phyloP scores from a whole-genome alignment of 1,139 yeast species.

The Nakaseomyces kungkrabaensis region DNA sequence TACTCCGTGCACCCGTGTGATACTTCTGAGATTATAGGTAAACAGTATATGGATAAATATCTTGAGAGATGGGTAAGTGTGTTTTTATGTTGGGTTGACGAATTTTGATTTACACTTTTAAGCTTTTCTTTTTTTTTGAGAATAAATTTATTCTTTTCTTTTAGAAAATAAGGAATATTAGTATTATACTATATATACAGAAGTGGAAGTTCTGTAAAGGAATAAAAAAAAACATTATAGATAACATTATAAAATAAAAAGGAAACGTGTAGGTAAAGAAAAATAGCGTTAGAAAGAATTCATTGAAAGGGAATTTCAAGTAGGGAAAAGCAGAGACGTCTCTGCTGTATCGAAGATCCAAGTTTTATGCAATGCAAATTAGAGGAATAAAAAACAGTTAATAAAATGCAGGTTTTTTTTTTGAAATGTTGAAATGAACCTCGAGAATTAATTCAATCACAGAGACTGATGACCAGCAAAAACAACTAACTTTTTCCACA shows the following conservation, averaged over 20 bases:
- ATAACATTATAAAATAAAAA: background rate
- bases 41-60: background rate
- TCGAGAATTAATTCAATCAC: no score
- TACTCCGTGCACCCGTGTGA: slow-evolving; percentile 25
- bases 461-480: no score
- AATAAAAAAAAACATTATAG: background rate
- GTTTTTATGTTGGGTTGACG: background rate
- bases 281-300: no score
- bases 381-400: background rate
- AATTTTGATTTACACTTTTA: background rate
- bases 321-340: no score
- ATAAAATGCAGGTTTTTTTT: no score
- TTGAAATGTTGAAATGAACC: no score
- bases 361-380: background rate
- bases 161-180: background rate
- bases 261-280: no score
- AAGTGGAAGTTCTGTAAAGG: no score
- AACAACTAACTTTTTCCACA: no score
- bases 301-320: no score
- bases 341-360: no score
- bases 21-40: slow-evolving; percentile 20
- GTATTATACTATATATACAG: background rate
- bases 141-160: background rate
- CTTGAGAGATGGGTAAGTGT: background rate
- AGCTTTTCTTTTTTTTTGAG: background rate